Evolutionary conservation across 345 rosid species (phyloP), one percentile per base, ranked within the genome.

Genomic region (Ceriops tagal): DNA sequence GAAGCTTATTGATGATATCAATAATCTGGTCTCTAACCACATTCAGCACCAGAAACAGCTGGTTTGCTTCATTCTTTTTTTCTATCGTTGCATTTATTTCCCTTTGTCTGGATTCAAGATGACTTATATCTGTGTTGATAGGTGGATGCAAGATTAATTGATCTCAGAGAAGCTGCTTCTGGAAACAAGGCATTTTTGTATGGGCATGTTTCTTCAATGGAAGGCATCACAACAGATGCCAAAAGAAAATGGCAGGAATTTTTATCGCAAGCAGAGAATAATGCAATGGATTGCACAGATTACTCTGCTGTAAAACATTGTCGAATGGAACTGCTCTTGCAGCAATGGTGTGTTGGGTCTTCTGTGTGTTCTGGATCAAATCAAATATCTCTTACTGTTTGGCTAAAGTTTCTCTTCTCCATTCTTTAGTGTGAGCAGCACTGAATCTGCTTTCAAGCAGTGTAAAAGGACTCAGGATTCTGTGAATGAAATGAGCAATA

Each of bases 221-320:
- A 89, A 51, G 82, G 81, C 22, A 67, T 87, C 13, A 82, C 96
- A 28, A 80, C 78, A 22, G 99, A 92, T 67, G 99, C 98, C 21
- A 96, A 96, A 77, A 82, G 99, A 64, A 96, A 96, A 63, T 96
- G 99, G 99, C 87, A 90, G 62, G 86, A 87, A 69, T 89, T 86
- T 65, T 83, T 85, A 46, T 74, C 53, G 77, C 89, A 90, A 77
- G 91, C 96, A 31, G 98, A 86, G 73, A 85, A 77, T 73, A 87
- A 83, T 32, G 84, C 91, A n/a, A 85, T 79, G 66, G 98, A 90
- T 49, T 70, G 79, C 76, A 85, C 91, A 30, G 90, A 84, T 79
- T 83, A 82, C 78, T 82, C 90, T 56, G 92, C 96, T 67, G 93
- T 89, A 64, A 96, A 96, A 80, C 99, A 96, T 80, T 90, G 97